phyloP scores from a whole-genome alignment of 495 filamentous ascomycete genomes.

The Neurospora sp. region DNA sequence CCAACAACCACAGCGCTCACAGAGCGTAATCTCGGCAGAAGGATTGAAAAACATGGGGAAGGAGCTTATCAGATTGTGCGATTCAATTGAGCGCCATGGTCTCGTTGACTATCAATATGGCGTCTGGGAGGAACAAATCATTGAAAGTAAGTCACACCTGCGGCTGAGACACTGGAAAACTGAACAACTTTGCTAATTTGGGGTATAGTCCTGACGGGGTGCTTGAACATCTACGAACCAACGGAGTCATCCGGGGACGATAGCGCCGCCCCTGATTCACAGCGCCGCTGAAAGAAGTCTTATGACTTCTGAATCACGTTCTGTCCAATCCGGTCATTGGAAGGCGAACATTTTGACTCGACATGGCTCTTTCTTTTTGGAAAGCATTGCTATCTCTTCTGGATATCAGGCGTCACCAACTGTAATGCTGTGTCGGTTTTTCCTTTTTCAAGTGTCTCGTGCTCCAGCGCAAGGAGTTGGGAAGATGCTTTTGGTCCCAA shows the following conservation, averaged over 20 bases:
- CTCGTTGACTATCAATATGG: conserved; percentile 96
- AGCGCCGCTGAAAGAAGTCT: neutral
- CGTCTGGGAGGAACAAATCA: conserved; percentile 89
- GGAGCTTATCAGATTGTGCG: conserved; percentile 71
- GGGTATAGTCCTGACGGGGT: conserved; percentile 51
- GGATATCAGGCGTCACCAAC: neutral
- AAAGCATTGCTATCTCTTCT: neutral
- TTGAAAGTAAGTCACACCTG: conserved; percentile 52
- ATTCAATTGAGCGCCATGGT: conserved; percentile 77
- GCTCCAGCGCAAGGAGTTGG: conserved; percentile 9
- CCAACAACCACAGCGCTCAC: conserved; percentile 47
- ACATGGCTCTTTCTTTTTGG: neutral
- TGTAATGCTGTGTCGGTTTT: neutral
- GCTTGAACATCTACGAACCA: conserved; percentile 48
- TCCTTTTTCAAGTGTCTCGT: conserved; percentile 5
- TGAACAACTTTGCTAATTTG: neutral
- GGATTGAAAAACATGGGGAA: conserved; percentile 70
- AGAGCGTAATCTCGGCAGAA: conserved; percentile 57
- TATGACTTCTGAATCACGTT: neutral
- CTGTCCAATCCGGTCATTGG: neutral
- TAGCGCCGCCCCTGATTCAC: conserved; percentile 6
- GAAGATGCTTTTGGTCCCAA: conserved; percentile 2
- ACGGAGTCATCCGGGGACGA: conserved; percentile 24
- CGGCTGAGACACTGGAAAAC: neutral
- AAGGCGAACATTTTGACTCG: neutral